Evolutionary conservation across 768 basidiomycete genomes (phyloP), one percentile per base, ranked within the genome.

Genomic region (Macrocybe gigantea): DNA sequence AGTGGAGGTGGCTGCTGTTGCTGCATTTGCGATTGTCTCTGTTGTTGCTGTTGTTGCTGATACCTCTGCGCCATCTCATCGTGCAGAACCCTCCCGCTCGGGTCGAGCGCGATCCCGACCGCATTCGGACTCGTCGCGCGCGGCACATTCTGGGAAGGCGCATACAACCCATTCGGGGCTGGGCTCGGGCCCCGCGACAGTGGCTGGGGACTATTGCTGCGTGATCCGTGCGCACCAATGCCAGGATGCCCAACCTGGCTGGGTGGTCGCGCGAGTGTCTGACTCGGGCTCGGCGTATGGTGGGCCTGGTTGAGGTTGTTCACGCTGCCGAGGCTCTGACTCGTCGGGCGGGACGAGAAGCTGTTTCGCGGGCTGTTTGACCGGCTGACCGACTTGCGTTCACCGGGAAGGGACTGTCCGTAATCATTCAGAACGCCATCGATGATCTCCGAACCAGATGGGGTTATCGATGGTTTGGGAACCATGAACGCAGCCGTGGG

Each of bases 351-450:
- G 5, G 68, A 68, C 13, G 62, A 56, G 42, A 62, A 67, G 47
- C 72, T 66, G 40, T 67, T 61, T 37, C 66, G 63, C 53, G 69
- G 59, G 56, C 78, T 85, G 53, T 73, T 77, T 44, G 73, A 71
- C 39, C 79, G 68, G 58, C 78, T 82, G 22, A 79, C 68, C 6
- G 75, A 71, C 64, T 78, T 82, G 43, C 78, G 70, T 62, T 96
- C 94, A 3, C 92, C 93, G 6, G 93, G 94, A 60, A 97, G 78
- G 1, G 85, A 79, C 57, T 93, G 91, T 29, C 84, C 79, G 59
- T 97, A 97, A 53, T 82, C 76, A 0, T 72, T 71, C 11, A 92
- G 64, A 6, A 92, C 82, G n/a, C 82, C 79, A 48, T 88, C 83
- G 12, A 91, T 80, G 0, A 78, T 72, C n/a, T 81, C 74, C 36